A percentile compares a stretch with the other conserved stretches of the same genome.
Conservation (phyloP, 2,329 filamentous ascomycete species). For the Sporothrix schenckii region DNA sequence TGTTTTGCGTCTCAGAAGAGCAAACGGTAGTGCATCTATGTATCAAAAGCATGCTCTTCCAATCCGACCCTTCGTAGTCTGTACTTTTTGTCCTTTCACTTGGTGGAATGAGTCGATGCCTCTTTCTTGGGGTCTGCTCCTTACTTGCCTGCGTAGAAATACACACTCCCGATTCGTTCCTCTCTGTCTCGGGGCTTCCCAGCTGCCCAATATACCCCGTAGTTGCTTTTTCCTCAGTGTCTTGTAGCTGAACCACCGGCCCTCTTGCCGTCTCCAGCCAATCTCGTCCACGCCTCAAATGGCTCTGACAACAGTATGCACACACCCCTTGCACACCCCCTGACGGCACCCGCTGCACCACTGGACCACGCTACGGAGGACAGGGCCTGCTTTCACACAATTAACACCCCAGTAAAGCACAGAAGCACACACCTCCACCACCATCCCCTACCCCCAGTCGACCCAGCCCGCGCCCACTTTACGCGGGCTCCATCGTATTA, state of each 20-base stretch:
- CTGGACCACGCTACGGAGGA: constrained; percentile 1
- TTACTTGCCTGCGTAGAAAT: background rate
- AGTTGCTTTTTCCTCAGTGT: constrained; percentile 34
- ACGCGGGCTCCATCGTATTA: constrained; percentile 34
- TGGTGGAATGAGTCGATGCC: background rate
- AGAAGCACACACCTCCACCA: constrained; percentile 38
- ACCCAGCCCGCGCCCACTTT: constrained; percentile 36
- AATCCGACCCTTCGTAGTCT: background rate
- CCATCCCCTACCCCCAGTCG: constrained; percentile 22
- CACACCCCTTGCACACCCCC: constrained; percentile 45
- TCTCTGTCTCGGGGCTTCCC: background rate
- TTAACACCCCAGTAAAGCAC: constrained; percentile 9
- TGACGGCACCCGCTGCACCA: background rate
- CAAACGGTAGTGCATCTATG: background rate
- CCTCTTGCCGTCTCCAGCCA: constrained; percentile 22
- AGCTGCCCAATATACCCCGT: background rate
- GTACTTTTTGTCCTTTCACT: background rate
- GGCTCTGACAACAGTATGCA: constrained; percentile 20
- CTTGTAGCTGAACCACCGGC: constrained; percentile 7
- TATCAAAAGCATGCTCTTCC: background rate
- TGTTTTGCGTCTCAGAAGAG: constrained; percentile 8
- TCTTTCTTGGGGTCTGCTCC: background rate
- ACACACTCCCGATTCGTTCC: background rate
- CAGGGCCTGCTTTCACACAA: constrained; percentile 40
- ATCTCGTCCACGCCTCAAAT: constrained; percentile 18